phyloP scores from a whole-genome alignment of 2,329 filamentous ascomycete genomes.

The Raffaelea ambrosiae region DNA sequence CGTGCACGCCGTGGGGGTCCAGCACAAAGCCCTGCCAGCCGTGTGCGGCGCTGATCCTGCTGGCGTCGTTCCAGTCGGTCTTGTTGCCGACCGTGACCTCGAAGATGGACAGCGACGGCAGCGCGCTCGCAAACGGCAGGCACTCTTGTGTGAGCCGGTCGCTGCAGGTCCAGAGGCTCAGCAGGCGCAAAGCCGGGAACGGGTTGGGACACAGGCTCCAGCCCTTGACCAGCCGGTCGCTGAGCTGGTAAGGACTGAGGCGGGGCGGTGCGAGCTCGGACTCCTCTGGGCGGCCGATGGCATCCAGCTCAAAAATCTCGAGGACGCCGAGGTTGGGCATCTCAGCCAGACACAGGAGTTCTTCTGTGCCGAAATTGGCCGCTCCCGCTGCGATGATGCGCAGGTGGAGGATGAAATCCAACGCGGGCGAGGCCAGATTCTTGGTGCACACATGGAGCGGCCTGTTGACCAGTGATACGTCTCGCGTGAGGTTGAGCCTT shows the following conservation, averaged over 20 bases:
- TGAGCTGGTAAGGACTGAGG: too few species aligned
- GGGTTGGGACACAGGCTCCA: slow-evolving; percentile 32
- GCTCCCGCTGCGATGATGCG: slow-evolving; percentile 11
- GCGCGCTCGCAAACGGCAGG: slow-evolving; percentile 29
- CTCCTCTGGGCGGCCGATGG: slow-evolving; percentile 15
- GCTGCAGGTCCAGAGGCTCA: slow-evolving; percentile 24
- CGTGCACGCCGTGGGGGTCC: too few species aligned
- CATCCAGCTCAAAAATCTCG: slow-evolving; percentile 33
- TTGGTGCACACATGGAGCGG: slow-evolving; percentile 4
- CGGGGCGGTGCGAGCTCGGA: neutral
- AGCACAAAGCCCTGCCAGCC: neutral
- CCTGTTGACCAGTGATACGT: too few species aligned
- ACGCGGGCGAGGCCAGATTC: slow-evolving; percentile 2
- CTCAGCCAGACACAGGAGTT: slow-evolving; percentile 30
- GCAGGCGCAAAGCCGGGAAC: slow-evolving; percentile 37
- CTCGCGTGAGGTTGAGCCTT: too few species aligned
- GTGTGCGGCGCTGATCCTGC: neutral
- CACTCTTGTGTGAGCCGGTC: slow-evolving; percentile 26
- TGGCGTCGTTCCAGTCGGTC: neutral
- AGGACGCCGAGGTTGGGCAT: slow-evolving; percentile 39
- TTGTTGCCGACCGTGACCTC: slow-evolving; percentile 26
- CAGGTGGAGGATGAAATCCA: slow-evolving; percentile 21
- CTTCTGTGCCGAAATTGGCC: slow-evolving; percentile 18
- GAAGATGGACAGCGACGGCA: slow-evolving; percentile 36
- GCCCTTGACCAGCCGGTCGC: slow-evolving; percentile 35